A percentile compares a stretch with the other conserved stretches of the same genome.
Conservation (phyloP, 805 yeast genomes). For the Ogataea parapolymorpha region DNA sequence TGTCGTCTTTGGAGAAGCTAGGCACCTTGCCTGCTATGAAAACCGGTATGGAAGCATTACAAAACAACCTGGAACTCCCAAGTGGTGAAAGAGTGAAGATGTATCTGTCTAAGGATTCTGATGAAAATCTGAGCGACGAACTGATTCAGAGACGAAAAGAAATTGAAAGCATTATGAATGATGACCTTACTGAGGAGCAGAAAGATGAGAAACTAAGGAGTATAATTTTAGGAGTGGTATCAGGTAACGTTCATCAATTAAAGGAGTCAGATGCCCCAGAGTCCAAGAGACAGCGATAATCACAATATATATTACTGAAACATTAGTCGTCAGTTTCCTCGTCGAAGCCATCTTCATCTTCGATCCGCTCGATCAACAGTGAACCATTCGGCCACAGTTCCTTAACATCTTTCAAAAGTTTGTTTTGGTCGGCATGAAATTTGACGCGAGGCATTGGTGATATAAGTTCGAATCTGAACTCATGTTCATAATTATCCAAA, state of each 20-base stretch:
- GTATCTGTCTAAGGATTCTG: constrained; percentile 47
- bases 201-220: constrained; percentile 76
- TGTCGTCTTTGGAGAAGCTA: constrained; percentile 39
- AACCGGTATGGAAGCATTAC: constrained; percentile 3
- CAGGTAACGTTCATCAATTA: constrained; percentile 35
- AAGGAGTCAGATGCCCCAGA: constrained; percentile 15
- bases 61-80: constrained; percentile 24
- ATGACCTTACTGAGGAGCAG: constrained; percentile 55
- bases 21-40: constrained; percentile 21
- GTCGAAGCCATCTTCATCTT: constrained; percentile 21
- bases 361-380: constrained; percentile 29
- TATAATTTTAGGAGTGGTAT: constrained; percentile 63
- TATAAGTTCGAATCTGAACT: constrained; percentile 33
- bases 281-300: constrained; percentile 23
- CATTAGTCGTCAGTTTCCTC: constrained; percentile 2
- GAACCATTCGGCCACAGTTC: constrained; percentile 40
- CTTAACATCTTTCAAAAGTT: constrained; percentile 23
- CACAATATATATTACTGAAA: background rate
- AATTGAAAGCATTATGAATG: constrained; percentile 60
- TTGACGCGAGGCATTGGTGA: constrained; percentile 36
- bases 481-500: constrained; percentile 16
- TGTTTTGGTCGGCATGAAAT: constrained; percentile 22
- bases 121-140: constrained; percentile 38
- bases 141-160: constrained; percentile 55
- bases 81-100: constrained; percentile 51